Percentiles rank a stretch among this genome's conserved stretches.
Conservation (phyloP, 140 eudicot genomes). For the Senecio squalidus region DNA sequence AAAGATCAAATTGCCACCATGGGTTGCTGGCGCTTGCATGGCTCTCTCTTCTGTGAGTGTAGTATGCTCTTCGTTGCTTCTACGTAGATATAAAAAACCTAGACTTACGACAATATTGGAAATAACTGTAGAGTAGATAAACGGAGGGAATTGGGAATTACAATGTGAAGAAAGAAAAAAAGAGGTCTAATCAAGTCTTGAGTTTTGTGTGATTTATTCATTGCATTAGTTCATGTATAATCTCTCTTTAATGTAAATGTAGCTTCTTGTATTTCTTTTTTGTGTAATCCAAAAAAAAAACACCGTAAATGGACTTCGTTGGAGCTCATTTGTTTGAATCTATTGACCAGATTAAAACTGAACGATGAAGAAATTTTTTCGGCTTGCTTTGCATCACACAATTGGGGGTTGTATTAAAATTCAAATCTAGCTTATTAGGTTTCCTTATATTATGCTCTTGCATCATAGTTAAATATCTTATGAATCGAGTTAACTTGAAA, state of each 20-base stretch:
- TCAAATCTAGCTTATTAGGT: too few relatives aligned
- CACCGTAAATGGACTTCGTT: not conserved
- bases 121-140: conserved; percentile 71
- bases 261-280: conserved; percentile 12
- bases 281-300: not conserved
- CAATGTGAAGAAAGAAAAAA: conserved; percentile 2
- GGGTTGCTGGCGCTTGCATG: conserved; percentile 95
- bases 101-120: conserved; percentile 77
- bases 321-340: not conserved
- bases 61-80: conserved; percentile 89
- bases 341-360: not conserved
- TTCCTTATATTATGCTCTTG: too few relatives aligned
- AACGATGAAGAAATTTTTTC: not conserved
- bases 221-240: conserved; percentile 28
- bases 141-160: not conserved
- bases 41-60: conserved; percentile 82
- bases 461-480: too few relatives aligned
- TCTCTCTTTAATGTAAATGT: conserved; percentile 33
- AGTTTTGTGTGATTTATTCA: conserved; percentile 31
- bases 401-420: too few relatives aligned
- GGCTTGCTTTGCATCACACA: too few relatives aligned
- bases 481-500: too few relatives aligned
- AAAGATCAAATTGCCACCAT: conserved; percentile 56
- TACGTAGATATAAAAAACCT: conserved; percentile 77
- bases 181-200: conserved; percentile 15